A percentile compares a stretch with the other conserved stretches of the same genome.
These are phyloP conservation scores for Penicillium concentricum DNA, from an alignment of 2,329 filamentous ascomycete genomes.

Conservation along the genomic window DNA sequence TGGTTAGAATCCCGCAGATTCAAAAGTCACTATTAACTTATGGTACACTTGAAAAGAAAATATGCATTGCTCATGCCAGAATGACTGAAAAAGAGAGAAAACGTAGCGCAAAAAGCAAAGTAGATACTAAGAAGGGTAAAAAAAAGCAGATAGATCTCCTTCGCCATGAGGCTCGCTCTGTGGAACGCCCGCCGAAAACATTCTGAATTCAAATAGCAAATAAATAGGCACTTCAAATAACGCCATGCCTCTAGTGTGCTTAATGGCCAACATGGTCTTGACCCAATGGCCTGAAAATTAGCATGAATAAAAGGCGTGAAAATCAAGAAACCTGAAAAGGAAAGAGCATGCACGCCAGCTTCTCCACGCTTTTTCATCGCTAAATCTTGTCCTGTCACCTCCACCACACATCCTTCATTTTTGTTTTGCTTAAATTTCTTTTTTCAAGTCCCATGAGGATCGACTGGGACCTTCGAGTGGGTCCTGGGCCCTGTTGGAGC, in stretches of 20 bases:
- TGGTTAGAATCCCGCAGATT: background rate
- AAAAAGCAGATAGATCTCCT: slow-evolving; percentile 2
- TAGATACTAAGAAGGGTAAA: background rate
- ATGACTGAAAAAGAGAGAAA: background rate
- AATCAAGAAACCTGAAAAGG: background rate
- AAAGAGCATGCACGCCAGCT: slow-evolving; percentile 3
- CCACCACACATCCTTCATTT: slow-evolving; percentile 4
- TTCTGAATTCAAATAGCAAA: slow-evolving; percentile 1
- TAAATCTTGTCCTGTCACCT: background rate
- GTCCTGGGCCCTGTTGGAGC: slow-evolving; percentile 17
- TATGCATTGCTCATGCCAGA: background rate
- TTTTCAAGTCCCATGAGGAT: slow-evolving; percentile 20
- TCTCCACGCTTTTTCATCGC: background rate
- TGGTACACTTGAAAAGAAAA: slow-evolving; percentile 13
- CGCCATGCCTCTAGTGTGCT: slow-evolving; percentile 15
- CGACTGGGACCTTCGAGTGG: slow-evolving; percentile 16
- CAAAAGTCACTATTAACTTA: background rate
- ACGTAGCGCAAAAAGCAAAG: background rate
- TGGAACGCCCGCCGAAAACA: slow-evolving; percentile 1
- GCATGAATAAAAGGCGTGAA: background rate
- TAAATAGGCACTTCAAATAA: slow-evolving; percentile 4
- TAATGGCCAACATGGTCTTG: background rate
- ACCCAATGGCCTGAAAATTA: slow-evolving; percentile 1
- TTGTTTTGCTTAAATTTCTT: background rate
- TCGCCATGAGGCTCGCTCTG: background rate